Conservation (phyloP, 2,329 filamentous ascomycete species). For the Cladosporium velox region DNA sequence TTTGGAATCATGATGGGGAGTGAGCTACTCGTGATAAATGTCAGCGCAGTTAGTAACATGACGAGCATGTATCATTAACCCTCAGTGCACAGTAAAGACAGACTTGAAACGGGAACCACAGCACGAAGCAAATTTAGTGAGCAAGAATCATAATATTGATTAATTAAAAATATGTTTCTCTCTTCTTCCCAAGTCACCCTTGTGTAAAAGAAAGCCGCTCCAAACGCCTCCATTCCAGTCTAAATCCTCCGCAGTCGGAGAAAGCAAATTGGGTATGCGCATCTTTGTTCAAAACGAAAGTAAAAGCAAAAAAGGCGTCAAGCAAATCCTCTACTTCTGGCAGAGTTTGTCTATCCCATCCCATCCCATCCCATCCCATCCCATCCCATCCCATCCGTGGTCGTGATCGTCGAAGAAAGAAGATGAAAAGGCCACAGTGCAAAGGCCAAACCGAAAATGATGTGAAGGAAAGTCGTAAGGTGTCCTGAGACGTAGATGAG, state of each 20-base stretch:
- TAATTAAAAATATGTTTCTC: neutral
- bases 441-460: neutral
- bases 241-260: neutral
- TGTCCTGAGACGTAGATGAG: neutral
- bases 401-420: neutral
- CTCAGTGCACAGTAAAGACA: neutral
- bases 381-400: neutral
- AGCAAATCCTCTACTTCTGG: neutral
- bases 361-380: neutral
- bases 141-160: neutral
- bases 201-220: neutral
- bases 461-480: neutral
- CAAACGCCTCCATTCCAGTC: neutral
- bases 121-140: neutral
- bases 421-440: neutral
- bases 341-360: neutral
- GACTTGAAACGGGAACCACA: neutral
- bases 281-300: neutral
- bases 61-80: neutral
- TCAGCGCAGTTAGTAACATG: neutral
- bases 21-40: neutral
- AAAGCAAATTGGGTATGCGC: neutral
- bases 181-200: neutral
- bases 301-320: neutral
- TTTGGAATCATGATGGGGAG: neutral